Conservation (phyloP, 2,329 filamentous ascomycete genomes). For the Mycosphaerella arachidis region DNA sequence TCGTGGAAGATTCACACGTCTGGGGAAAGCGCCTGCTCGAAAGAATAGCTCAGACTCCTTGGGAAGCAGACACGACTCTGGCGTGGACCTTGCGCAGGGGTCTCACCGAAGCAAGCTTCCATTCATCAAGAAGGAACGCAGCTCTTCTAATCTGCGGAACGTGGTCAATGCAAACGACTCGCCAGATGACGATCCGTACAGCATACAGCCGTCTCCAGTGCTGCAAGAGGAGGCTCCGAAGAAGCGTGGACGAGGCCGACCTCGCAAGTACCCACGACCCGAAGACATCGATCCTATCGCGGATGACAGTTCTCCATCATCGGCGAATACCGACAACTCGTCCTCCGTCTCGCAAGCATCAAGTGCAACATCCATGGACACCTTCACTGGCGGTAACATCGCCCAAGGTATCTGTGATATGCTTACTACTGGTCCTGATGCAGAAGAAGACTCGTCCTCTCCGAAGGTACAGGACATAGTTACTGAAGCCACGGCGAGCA, state of each 20-base stretch:
- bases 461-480: slow-evolving; percentile 6
- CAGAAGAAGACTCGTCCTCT: slow-evolving; percentile 11
- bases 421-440: slow-evolving; percentile 20
- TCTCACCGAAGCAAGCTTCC: slow-evolving; percentile 18
- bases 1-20: slow-evolving; percentile 13
- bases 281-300: slow-evolving; percentile 10
- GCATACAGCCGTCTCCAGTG: slow-evolving; percentile 21
- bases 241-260: slow-evolving; percentile 23
- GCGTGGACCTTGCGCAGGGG: neutral
- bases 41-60: neutral
- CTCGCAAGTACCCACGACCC: slow-evolving; percentile 17
- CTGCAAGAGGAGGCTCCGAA: slow-evolving; percentile 10
- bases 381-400: slow-evolving; percentile 27
- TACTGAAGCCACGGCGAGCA: slow-evolving; percentile 6
- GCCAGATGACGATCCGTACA: slow-evolving; percentile 16
- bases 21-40: neutral
- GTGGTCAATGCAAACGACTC: slow-evolving; percentile 26
- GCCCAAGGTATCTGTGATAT: slow-evolving; percentile 30
- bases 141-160: slow-evolving; percentile 25
- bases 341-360: slow-evolving; percentile 24
- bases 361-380: slow-evolving; percentile 29
- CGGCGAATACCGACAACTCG: slow-evolving; percentile 20
- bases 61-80: neutral
- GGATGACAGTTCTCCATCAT: slow-evolving; percentile 21
- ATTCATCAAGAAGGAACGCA: slow-evolving; percentile 25